Conservation (phyloP, 768 basidiomycete genomes). For the Mycena polygramma region DNA sequence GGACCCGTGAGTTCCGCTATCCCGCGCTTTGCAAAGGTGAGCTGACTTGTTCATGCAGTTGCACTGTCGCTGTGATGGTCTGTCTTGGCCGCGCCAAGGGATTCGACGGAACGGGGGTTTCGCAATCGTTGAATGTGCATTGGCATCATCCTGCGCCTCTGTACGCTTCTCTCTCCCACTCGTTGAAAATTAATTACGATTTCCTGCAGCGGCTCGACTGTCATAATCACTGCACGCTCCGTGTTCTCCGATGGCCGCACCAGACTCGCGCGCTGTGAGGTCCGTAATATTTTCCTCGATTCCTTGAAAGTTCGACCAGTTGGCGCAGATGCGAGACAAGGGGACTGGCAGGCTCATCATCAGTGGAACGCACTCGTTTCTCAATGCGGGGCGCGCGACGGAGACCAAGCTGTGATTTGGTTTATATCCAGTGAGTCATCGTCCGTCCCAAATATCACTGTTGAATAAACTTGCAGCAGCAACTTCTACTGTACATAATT, state of each 20-base stretch:
- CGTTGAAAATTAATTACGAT: background rate
- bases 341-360: constrained; percentile 17
- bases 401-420: background rate
- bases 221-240: constrained; percentile 15
- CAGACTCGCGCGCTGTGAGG: constrained; percentile 20
- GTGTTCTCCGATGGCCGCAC: constrained; percentile 18
- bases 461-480: too few species aligned
- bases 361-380: constrained; percentile 16
- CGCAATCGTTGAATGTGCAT: constrained; percentile 29
- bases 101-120: constrained; percentile 34
- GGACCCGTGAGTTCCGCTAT: constrained; percentile 18
- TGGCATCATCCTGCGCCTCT: constrained; percentile 32
- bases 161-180: background rate
- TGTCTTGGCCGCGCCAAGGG: constrained; percentile 24
- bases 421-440: too few species aligned
- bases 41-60: background rate
- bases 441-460: too few species aligned
- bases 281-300: background rate
- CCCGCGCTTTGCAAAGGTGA: background rate
- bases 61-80: constrained; percentile 20
- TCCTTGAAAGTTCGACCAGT: background rate
- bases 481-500: background rate
- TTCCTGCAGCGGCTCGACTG: constrained; percentile 1
- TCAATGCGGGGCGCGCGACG: constrained; percentile 24
- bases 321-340: constrained; percentile 28